These are phyloP conservation scores for Talaromyces sp. DNA, from an alignment of 2,329 filamentous ascomycete genomes.

Conservation along the genomic window DNA sequence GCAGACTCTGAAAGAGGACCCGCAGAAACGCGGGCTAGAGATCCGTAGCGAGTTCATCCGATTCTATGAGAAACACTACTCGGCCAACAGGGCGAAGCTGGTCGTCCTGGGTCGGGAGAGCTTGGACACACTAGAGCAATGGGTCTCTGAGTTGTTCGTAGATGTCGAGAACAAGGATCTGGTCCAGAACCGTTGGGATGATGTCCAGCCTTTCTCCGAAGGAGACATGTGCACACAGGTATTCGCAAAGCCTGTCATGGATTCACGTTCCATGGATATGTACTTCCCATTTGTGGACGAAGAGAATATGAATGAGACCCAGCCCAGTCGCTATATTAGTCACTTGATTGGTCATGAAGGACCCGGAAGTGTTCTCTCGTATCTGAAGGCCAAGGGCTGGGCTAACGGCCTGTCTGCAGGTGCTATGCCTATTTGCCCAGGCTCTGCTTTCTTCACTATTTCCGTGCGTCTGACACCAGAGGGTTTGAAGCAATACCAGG, in stretches of 20 bases:
- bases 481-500: slow-evolving; percentile 77
- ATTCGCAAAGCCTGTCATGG: slow-evolving; percentile 91
- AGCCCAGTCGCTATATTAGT: slow-evolving; percentile 82
- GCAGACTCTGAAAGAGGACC: slow-evolving; percentile 80
- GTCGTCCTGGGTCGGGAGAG: slow-evolving; percentile 81
- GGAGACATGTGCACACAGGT: slow-evolving; percentile 70
- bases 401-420: slow-evolving; percentile 81
- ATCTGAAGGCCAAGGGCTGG: slow-evolving; percentile 89
- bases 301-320: slow-evolving; percentile 74
- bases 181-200: slow-evolving; percentile 67
- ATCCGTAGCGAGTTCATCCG: slow-evolving; percentile 90
- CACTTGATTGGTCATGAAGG: slow-evolving; percentile 92
- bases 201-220: slow-evolving; percentile 60
- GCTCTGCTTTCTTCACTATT: slow-evolving; percentile 78
- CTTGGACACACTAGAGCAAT: slow-evolving; percentile 78
- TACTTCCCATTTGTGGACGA: slow-evolving; percentile 86
- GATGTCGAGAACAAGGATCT: slow-evolving; percentile 81
- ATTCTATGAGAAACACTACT: slow-evolving; percentile 88
- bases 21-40: slow-evolving; percentile 77
- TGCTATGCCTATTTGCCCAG: slow-evolving; percentile 74
- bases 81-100: slow-evolving; percentile 90
- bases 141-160: slow-evolving; percentile 83
- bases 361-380: slow-evolving; percentile 86
- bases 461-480: slow-evolving; percentile 81
- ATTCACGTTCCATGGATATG: slow-evolving; percentile 76